Evolutionary conservation across 768 basidiomycete species (phyloP).

Genomic region (Lactarius hatsudake): DNA sequence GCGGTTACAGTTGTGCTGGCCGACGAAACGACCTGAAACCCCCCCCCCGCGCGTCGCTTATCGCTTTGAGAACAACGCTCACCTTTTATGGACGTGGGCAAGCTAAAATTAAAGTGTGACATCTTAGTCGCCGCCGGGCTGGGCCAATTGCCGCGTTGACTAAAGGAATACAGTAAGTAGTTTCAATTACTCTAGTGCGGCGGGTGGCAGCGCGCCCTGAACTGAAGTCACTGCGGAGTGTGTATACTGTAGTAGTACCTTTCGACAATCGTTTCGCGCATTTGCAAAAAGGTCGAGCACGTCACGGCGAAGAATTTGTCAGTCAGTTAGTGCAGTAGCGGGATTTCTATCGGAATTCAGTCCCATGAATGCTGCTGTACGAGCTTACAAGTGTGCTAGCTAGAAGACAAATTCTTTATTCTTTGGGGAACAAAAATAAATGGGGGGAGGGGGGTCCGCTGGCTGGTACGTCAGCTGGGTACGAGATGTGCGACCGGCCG

Average conservation of each 20-base stretch:
- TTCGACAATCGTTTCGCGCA: neutral
- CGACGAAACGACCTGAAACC: neutral
- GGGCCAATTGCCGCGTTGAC: neutral
- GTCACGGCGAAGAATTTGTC: neutral
- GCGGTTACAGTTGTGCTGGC: no score
- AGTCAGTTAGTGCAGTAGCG: neutral
- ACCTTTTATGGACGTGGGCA: neutral
- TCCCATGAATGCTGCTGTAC: no score
- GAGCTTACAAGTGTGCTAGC: no score
- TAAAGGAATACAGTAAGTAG: neutral
- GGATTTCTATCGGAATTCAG: neutral
- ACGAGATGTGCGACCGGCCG: no score
- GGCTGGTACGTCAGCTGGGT: no score
- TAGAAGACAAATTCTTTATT: no score
- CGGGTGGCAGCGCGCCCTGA: neutral
- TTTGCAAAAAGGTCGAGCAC: constrained; percentile 8
- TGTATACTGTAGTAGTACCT: neutral
- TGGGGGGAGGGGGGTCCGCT: no score
- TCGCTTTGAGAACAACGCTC: constrained; percentile 2
- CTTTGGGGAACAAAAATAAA: no score
- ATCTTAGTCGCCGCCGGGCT: neutral
- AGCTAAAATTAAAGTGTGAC: neutral
- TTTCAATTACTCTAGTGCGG: neutral
- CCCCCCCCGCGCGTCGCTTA: no score
- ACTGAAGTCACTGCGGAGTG: neutral